A percentile compares a stretch with the other conserved stretches of the same genome.
phyloP scores from a whole-genome alignment of 495 filamentous ascomycete species.

The Hyaloscypha finlandica region DNA sequence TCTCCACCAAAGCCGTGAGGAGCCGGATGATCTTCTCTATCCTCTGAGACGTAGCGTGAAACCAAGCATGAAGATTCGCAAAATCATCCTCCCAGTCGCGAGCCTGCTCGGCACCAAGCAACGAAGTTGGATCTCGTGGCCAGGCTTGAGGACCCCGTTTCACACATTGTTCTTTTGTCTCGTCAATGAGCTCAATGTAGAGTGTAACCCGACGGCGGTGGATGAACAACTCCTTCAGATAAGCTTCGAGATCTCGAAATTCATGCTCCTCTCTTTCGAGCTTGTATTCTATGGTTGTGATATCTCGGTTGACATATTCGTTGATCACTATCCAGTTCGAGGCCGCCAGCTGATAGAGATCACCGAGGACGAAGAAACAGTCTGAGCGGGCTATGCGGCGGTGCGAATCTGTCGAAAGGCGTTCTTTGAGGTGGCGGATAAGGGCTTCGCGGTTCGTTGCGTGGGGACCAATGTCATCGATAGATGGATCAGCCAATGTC shows the following conservation, averaged over 20 bases:
- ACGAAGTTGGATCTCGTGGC: background rate
- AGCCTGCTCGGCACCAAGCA: background rate
- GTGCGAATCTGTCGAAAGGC: constrained; percentile 10
- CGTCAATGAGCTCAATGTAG: constrained; percentile 20
- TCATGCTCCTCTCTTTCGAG: constrained; percentile 20
- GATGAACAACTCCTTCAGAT: constrained; percentile 22
- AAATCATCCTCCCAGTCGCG: constrained; percentile 9
- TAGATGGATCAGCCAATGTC: background rate
- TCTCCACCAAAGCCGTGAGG: constrained; percentile 21
- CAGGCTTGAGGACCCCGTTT: constrained; percentile 2
- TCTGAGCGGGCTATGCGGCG: background rate
- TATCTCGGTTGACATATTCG: constrained; percentile 30
- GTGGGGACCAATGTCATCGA: background rate
- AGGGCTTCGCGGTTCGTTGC: constrained; percentile 6
- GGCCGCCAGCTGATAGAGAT: constrained; percentile 27
- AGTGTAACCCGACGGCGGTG: constrained; percentile 16
- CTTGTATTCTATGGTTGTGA: constrained; percentile 20
- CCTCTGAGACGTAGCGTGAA: background rate
- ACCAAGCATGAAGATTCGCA: background rate
- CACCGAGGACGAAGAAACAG: constrained; percentile 19
- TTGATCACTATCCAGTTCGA: constrained; percentile 31
- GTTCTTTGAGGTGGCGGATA: constrained; percentile 1
- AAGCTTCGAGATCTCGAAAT: constrained; percentile 14
- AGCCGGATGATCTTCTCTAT: constrained; percentile 18
- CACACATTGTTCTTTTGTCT: constrained; percentile 7